These are phyloP conservation scores for Platanus orientalis DNA, from an alignment of 164 flowering plant genomes.

Conservation along the genomic window DNA sequence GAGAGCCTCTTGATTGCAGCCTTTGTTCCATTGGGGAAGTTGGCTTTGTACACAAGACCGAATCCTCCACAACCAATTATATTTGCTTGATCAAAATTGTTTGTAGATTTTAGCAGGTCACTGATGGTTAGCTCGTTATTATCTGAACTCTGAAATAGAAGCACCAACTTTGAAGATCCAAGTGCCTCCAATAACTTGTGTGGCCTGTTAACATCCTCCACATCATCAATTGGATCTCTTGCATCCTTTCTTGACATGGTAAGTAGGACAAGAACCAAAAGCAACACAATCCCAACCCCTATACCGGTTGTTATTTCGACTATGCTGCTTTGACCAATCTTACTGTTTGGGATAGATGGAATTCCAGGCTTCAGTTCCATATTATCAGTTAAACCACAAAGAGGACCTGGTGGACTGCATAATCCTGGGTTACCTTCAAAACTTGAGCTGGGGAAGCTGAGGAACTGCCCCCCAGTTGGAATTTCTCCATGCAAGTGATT, in stretches of 20 bases:
- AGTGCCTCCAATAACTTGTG: conserved; percentile 39
- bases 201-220: conserved; percentile 43
- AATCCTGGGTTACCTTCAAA: conserved; percentile 76
- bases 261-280: conserved; percentile 39
- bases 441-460: conserved; percentile 67
- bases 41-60: conserved; percentile 72
- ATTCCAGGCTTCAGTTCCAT: conserved; percentile 20
- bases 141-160: conserved; percentile 50
- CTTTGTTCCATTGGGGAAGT: conserved; percentile 54
- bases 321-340: conserved; percentile 36
- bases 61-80: conserved; percentile 90
- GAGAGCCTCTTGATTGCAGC: conserved; percentile 80
- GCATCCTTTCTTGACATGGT: conserved; percentile 40
- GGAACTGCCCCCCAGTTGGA: conserved; percentile 72
- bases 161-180: conserved; percentile 46
- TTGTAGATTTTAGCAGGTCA: conserved; percentile 60
- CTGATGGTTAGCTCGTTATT: conserved; percentile 57
- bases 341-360: conserved; percentile 22
- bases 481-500: conserved; percentile 62
- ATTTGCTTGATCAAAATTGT: conserved; percentile 71
- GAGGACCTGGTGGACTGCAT: conserved; percentile 39
- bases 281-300: conserved; percentile 43
- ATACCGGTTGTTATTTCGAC: conserved; percentile 51
- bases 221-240: conserved; percentile 26
- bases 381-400: conserved; percentile 24